Evolutionary conservation across 352 stramenopile species (phyloP).

Genomic region (Phytophthora macrochlamydospora): DNA sequence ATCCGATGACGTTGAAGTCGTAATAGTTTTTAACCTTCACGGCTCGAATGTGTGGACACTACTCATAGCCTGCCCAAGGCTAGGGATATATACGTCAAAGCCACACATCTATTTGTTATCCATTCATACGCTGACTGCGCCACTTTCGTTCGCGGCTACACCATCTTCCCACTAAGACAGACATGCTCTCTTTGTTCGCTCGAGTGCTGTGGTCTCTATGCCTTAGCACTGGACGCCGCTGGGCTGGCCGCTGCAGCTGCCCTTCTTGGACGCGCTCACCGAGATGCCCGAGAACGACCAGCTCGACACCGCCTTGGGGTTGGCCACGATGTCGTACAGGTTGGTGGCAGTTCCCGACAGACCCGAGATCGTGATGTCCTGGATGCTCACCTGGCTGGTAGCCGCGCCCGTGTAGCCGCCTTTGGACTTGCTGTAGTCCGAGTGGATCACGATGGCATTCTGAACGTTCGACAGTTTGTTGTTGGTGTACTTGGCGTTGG

Average conservation of each 20-base stretch:
- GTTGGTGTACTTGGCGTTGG: constrained; percentile 15
- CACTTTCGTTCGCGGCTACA: no score
- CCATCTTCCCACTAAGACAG: no score
- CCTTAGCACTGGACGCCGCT: constrained; percentile 16
- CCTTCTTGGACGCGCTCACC: constrained; percentile 11
- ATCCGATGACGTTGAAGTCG: no score
- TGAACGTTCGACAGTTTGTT: constrained; percentile 23
- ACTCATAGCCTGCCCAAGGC: no score
- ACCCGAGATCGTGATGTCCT: constrained; percentile 24
- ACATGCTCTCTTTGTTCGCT: no score
- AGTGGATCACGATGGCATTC: constrained; percentile 22
- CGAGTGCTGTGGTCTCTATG: no score
- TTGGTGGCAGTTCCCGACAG: constrained; percentile 35
- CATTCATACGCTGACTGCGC: no score
- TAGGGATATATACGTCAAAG: no score
- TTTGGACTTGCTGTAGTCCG: constrained; percentile 42
- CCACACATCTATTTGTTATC: no score
- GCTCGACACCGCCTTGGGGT: constrained; percentile 26
- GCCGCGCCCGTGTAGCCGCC: constrained; percentile 27
- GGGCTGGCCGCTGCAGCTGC: constrained; percentile 16
- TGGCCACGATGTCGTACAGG: constrained; percentile 37
- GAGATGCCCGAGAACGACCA: constrained; percentile 27
- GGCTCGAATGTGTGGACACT: no score
- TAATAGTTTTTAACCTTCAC: no score
- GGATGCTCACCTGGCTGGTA: constrained; percentile 35